Conservation (phyloP, 83 land plant genomes). For the Larix sibirica region DNA sequence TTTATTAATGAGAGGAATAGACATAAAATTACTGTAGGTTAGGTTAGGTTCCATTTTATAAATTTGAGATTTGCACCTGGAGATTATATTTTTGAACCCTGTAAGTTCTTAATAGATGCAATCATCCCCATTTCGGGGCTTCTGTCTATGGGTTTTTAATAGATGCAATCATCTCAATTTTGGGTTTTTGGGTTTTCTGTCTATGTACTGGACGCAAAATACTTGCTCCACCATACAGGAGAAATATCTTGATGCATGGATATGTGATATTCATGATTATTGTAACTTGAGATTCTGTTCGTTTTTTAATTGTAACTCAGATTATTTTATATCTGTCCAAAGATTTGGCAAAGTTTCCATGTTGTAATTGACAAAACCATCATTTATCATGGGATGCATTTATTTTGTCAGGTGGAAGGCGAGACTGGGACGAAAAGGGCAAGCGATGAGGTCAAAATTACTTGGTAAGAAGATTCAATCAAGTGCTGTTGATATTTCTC, state of each 20-base stretch:
- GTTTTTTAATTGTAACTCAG: too few species aligned
- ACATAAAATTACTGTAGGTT: neutral
- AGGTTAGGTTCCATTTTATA: neutral
- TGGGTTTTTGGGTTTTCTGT: too few species aligned
- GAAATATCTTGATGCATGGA: too few species aligned
- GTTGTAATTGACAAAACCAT: neutral
- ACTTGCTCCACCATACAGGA: too few species aligned
- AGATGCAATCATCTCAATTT: too few species aligned
- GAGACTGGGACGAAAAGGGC: constrained; percentile 2
- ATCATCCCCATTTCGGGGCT: too few species aligned
- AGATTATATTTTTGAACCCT: too few species aligned
- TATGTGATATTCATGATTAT: too few species aligned
- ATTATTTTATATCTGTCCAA: neutral
- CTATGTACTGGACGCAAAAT: too few species aligned
- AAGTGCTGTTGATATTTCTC: neutral
- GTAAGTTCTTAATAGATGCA: too few species aligned
- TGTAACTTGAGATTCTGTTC: too few species aligned
- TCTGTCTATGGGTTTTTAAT: too few species aligned
- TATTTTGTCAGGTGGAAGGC: constrained; percentile 1
- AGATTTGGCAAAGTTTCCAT: neutral
- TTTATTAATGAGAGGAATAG: neutral
- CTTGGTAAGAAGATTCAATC: neutral
- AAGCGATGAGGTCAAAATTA: neutral
- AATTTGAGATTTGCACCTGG: neutral
- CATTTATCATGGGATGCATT: neutral